Evolutionary conservation across 305 asterid genomes (phyloP).

Genomic region (Fraxinus xanthoxyloides): DNA sequence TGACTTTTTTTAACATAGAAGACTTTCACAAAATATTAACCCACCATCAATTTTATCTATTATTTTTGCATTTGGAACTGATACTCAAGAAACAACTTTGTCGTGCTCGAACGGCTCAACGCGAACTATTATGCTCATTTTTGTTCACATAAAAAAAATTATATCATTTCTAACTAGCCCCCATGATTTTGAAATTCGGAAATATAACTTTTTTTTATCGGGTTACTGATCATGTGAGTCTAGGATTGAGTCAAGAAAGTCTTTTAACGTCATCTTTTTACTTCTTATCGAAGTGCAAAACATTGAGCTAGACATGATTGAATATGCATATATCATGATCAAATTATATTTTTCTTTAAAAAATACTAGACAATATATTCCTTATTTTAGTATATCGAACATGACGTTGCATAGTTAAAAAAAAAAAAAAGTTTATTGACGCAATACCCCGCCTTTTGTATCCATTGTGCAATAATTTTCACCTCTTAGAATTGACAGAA

Average conservation of each 20-base stretch:
- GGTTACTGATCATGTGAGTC: neutral
- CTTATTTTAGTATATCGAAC: neutral
- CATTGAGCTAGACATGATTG: neutral
- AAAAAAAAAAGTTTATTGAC: neutral
- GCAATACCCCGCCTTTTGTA: too few relatives aligned
- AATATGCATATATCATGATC: neutral
- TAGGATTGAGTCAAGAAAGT: too few relatives aligned
- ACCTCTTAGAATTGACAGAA: too few relatives aligned
- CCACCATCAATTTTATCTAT: neutral
- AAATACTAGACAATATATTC: neutral
- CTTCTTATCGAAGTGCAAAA: too few relatives aligned
- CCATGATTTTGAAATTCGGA: neutral
- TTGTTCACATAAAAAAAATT: too few relatives aligned
- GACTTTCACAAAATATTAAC: neutral
- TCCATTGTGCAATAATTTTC: too few relatives aligned
- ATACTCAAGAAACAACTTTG: neutral
- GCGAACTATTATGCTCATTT: too few relatives aligned
- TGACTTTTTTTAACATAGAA: neutral
- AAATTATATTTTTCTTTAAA: too few relatives aligned
- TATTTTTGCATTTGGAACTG: neutral
- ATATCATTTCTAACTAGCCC: too few relatives aligned
- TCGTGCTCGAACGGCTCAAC: neutral
- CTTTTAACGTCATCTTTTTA: too few relatives aligned
- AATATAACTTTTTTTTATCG: neutral
- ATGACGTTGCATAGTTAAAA: neutral